Evolutionary conservation across 306 rosid genomes (phyloP).

Genomic region (Begonia fuchsioides): DNA sequence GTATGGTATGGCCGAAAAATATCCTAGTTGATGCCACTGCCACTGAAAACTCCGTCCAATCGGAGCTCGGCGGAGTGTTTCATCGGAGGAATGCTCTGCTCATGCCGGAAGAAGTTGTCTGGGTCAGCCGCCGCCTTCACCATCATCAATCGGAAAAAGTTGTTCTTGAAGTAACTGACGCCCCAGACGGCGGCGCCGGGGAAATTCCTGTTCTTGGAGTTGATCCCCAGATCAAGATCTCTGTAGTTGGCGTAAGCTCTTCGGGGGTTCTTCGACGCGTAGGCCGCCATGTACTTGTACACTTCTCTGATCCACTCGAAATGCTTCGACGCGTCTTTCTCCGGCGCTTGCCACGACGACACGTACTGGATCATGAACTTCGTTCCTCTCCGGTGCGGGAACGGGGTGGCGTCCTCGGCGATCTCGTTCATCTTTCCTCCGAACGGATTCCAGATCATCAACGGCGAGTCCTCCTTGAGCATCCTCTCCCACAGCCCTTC

Average conservation of each 20-base stretch:
- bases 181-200: conserved; percentile 60
- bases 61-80: conserved; percentile 12
- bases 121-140: conserved; percentile 69
- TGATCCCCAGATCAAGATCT: conserved; percentile 78
- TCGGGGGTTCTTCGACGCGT: conserved; percentile 61
- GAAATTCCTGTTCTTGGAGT: conserved; percentile 33
- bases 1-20: too few relatives aligned
- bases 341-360: conserved; percentile 27
- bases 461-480: conserved; percentile 30
- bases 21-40: too few relatives aligned
- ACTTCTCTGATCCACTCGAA: conserved; percentile 63
- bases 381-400: conserved; percentile 66
- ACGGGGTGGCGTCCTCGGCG: conserved; percentile 45
- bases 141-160: conserved; percentile 45
- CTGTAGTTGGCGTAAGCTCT: conserved; percentile 70
- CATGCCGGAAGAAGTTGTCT: conserved; percentile 70
- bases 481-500: conserved; percentile 65
- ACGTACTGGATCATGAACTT: conserved; percentile 58
- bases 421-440: conserved; percentile 64
- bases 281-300: conserved; percentile 55
- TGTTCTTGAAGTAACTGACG: conserved; percentile 51
- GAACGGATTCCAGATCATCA: conserved; percentile 52
- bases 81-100: conserved; percentile 81
- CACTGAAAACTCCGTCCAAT: too few relatives aligned
- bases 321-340: conserved; percentile 26